Percentiles rank a stretch among this genome's conserved stretches.
Evolutionary conservation across 2,329 filamentous ascomycete species (phyloP).

Genomic region (Elsinoe perseae): DNA sequence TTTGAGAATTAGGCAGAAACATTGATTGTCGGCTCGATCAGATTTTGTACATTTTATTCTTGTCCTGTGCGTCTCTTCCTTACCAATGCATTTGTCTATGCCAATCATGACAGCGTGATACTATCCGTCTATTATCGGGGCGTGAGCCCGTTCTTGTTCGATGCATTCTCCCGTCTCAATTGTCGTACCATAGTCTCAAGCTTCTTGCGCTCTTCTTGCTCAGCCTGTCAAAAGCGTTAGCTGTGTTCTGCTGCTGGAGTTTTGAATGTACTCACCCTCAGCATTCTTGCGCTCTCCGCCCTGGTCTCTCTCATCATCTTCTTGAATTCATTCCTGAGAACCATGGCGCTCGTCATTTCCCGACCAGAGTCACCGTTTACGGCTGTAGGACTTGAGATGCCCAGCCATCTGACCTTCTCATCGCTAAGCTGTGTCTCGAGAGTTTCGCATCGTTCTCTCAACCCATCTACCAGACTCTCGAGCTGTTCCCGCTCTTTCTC

Average conservation of each 20-base stretch:
- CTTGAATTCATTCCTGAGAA: constrained; percentile 67
- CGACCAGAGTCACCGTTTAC: constrained; percentile 29
- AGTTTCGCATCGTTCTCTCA: constrained; percentile 56
- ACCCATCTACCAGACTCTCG: constrained; percentile 54
- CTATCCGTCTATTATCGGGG: neutral
- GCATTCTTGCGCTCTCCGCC: constrained; percentile 54
- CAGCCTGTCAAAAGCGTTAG: constrained; percentile 42
- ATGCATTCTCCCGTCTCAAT: constrained; percentile 15
- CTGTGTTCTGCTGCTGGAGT: neutral
- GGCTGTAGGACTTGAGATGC: constrained; percentile 47
- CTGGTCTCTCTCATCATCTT: constrained; percentile 72
- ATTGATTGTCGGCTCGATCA: neutral
- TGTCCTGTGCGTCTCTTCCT: neutral
- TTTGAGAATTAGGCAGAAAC: neutral
- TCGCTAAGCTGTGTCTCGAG: constrained; percentile 59
- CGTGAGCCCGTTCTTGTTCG: constrained; percentile 1
- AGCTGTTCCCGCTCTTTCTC: constrained; percentile 62
- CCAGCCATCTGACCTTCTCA: constrained; percentile 59
- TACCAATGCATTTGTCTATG: neutral
- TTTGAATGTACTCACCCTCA: constrained; percentile 49
- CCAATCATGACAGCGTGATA: neutral
- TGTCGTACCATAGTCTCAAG: constrained; percentile 17
- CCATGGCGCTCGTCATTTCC: constrained; percentile 59
- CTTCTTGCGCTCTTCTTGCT: constrained; percentile 53
- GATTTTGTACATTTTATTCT: constrained; percentile 7